phyloP scores from a whole-genome alignment of 202 grass and related monocot genomes.

The Zizania palustris region DNA sequence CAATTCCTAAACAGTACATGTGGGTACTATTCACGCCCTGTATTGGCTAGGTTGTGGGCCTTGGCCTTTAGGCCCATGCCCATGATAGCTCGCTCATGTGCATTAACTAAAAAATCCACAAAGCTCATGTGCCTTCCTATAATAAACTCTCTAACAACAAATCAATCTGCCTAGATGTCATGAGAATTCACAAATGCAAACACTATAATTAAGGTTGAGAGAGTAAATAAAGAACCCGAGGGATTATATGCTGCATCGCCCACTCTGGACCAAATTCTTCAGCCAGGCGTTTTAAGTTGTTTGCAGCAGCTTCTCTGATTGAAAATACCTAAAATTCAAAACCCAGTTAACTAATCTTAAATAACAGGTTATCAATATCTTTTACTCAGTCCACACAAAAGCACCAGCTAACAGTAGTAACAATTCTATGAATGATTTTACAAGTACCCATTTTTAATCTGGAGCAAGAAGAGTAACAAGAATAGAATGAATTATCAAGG shows the following conservation, averaged over 20 bases:
- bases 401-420: background rate
- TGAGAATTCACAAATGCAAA: background rate
- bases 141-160: too few species aligned
- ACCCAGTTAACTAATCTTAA: background rate
- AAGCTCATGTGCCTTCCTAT: background rate
- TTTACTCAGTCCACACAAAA: background rate
- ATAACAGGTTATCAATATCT: background rate
- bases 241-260: conserved; percentile 96
- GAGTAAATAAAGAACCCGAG: conserved; percentile 51
- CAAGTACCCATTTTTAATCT: too few species aligned
- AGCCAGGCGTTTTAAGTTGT: conserved; percentile 91
- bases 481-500: too few species aligned
- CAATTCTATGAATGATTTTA: background rate
- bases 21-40: too few species aligned
- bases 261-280: conserved; percentile 97
- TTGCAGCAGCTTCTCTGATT: conserved; percentile 89
- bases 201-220: background rate
- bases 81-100: too few species aligned
- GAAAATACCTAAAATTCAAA: conserved; percentile 70
- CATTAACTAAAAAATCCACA: background rate
- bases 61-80: too few species aligned
- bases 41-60: too few species aligned
- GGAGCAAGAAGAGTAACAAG: too few species aligned
- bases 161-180: background rate
- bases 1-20: too few species aligned